These are phyloP conservation scores for Xylaria sp. DNA, from an alignment of 2,329 filamentous ascomycete species.

Conservation along the genomic window DNA sequence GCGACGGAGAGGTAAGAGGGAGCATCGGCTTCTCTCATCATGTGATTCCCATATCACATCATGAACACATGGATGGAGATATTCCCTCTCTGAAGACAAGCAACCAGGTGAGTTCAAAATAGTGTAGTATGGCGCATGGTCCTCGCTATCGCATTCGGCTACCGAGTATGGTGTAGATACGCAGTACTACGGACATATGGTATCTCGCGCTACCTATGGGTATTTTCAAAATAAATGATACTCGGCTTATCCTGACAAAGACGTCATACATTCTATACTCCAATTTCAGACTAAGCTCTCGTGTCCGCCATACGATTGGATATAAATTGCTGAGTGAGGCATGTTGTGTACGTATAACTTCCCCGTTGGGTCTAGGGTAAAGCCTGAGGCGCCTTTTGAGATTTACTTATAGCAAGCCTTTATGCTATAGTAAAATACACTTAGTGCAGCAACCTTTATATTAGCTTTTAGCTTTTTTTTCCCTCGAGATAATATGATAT, in stretches of 20 bases:
- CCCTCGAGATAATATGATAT: too few species aligned
- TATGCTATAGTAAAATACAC: too few species aligned
- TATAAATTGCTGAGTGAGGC: too few species aligned
- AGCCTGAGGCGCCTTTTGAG: too few species aligned
- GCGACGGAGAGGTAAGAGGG: background rate
- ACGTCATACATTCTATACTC: constrained; percentile 8
- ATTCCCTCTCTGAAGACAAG: background rate
- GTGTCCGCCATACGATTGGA: background rate
- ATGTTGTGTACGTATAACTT: too few species aligned
- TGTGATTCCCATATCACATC: background rate
- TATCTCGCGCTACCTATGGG: background rate
- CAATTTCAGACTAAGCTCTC: background rate
- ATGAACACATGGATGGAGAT: background rate
- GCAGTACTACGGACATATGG: background rate
- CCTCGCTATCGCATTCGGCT: background rate
- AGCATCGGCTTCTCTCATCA: background rate
- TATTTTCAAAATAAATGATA: background rate
- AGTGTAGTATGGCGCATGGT: background rate
- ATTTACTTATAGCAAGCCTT: too few species aligned
- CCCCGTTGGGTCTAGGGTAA: too few species aligned
- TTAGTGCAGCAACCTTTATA: too few species aligned
- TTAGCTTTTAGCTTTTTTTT: too few species aligned
- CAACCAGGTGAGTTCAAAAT: too few species aligned
- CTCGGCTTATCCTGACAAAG: background rate
- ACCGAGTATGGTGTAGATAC: too few species aligned